Evolutionary conservation across 2,329 filamentous ascomycete species (phyloP).

Genomic region (Neofusicoccum sp.): DNA sequence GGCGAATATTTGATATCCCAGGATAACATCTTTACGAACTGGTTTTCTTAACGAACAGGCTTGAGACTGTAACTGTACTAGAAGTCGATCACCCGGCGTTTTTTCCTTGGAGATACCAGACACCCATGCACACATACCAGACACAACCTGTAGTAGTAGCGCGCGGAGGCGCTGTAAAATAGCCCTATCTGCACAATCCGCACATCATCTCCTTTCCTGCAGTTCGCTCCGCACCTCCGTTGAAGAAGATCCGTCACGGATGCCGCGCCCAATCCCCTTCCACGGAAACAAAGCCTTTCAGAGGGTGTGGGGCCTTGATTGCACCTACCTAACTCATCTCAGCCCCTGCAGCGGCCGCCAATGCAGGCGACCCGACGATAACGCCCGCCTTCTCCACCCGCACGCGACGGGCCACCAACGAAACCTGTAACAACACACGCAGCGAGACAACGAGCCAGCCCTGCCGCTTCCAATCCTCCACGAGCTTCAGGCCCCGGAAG

Average conservation of each 20-base stretch:
- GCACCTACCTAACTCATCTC: constrained; percentile 5
- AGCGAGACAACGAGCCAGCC: too few species aligned
- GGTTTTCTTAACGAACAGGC: neutral
- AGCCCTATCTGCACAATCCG: too few species aligned
- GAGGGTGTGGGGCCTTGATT: neutral
- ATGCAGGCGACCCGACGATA: neutral
- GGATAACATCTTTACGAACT: neutral
- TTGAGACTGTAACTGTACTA: neutral
- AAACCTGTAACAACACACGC: too few species aligned
- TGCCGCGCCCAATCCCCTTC: neutral
- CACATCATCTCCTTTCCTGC: neutral
- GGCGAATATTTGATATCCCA: constrained; percentile 2
- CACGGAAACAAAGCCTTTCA: neutral
- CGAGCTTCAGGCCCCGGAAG: too few species aligned
- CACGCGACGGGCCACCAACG: too few species aligned
- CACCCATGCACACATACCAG: neutral
- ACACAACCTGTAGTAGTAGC: neutral
- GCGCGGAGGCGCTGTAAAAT: neutral
- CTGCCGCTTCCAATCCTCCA: too few species aligned
- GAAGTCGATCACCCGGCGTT: neutral
- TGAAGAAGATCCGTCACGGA: neutral
- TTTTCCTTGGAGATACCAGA: neutral
- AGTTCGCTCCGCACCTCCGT: neutral
- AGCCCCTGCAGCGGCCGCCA: neutral
- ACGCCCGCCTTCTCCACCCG: too few species aligned